Percentiles rank a stretch among this genome's conserved stretches.
Evolutionary conservation across 192 early-diverging fungal species (phyloP).

Genomic region (Spizellomyces sp.): DNA sequence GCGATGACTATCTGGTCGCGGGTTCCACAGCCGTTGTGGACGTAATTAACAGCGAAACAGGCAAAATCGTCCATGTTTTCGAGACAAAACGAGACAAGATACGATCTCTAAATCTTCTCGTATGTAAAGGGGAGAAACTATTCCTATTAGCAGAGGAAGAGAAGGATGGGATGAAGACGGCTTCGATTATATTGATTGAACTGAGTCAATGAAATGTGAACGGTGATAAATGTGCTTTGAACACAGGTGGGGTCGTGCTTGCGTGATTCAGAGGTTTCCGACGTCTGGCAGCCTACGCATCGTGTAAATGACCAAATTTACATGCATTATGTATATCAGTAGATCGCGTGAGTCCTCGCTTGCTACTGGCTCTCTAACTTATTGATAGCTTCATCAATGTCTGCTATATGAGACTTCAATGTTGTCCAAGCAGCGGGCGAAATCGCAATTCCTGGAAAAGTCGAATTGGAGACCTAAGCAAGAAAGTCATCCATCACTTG

Average conservation of each 20-base stretch:
- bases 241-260: neutral
- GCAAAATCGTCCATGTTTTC: conserved; percentile 61
- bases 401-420: neutral
- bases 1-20: conserved; percentile 47
- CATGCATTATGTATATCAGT: neutral
- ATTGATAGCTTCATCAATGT: conserved; percentile 1
- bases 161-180: conserved; percentile 44
- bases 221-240: neutral
- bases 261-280: neutral
- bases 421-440: neutral
- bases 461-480: too few species aligned
- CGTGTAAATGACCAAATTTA: too few species aligned
- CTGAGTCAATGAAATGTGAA: conserved; percentile 6
- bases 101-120: conserved; percentile 41
- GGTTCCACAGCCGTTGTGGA: conserved; percentile 55
- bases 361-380: neutral
- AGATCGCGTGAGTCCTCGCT: neutral
- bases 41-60: conserved; percentile 48
- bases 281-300: neutral
- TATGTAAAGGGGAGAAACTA: conserved; percentile 34
- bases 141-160: conserved; percentile 57
- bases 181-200: conserved; percentile 47
- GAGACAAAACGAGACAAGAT: conserved; percentile 57
- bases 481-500: too few species aligned
- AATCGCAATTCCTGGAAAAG: neutral